Percentiles rank a stretch among this genome's conserved stretches.
These are phyloP conservation scores for Pyricularia sp. DNA, from an alignment of 2,329 filamentous ascomycete species.

Conservation along the genomic window DNA sequence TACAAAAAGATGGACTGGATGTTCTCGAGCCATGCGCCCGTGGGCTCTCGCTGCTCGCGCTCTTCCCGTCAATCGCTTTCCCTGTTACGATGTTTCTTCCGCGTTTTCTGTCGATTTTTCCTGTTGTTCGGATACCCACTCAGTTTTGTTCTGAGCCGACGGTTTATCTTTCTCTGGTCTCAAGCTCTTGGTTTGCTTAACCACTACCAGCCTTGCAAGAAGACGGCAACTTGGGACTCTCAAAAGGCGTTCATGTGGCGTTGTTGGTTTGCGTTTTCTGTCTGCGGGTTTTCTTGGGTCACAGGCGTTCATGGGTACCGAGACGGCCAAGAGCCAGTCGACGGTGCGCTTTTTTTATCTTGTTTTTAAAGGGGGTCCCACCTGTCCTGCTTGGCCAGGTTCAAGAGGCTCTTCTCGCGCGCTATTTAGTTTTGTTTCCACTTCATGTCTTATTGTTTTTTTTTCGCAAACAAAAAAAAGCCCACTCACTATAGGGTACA, in stretches of 20 bases:
- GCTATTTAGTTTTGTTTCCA: background rate
- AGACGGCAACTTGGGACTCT: background rate
- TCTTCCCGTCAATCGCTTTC: conserved; percentile 3
- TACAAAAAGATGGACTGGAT: background rate
- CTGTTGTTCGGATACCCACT: conserved; percentile 2
- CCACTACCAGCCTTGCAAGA: background rate
- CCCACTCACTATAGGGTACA: background rate
- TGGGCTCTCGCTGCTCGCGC: background rate
- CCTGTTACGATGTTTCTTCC: background rate
- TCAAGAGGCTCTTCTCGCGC: background rate
- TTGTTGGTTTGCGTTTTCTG: background rate
- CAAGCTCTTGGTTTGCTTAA: background rate
- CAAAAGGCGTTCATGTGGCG: conserved; percentile 2
- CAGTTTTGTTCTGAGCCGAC: conserved; percentile 1
- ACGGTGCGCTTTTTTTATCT: background rate
- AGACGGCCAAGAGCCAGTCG: background rate
- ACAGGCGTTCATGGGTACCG: background rate
- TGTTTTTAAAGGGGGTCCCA: background rate
- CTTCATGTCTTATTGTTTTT: background rate
- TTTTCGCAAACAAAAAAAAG: background rate
- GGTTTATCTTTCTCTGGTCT: background rate
- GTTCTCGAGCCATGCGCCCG: background rate
- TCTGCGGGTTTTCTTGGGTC: background rate
- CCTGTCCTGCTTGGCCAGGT: background rate
- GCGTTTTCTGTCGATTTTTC: background rate